Evolutionary conservation across 2,329 filamentous ascomycete genomes (phyloP), one percentile per base, ranked within the genome.

Genomic region (Botrytis cinerea): DNA sequence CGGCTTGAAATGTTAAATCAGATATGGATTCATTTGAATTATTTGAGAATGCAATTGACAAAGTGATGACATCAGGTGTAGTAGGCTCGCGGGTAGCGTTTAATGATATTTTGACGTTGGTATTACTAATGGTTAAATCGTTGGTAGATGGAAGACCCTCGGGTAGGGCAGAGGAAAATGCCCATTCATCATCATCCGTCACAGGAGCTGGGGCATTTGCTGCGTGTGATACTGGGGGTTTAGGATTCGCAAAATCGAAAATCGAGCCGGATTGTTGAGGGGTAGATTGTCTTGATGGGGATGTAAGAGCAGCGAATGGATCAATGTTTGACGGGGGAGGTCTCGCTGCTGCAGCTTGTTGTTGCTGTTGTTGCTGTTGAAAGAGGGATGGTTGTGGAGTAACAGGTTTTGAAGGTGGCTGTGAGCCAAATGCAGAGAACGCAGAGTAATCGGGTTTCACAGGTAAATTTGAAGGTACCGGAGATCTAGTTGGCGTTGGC

Each of bases 151-250:
- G 84, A 79, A 25, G 82, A 75, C 75, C 89, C 73, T 89, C 86
- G 4, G 95, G 95, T 22, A 98, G 86, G 0, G 95, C 91, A 0
- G 95, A 98, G 4, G 93, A 90, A 81, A 98, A 98, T 38, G 90
- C 92, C 95, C 95, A 98, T 80, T 98, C 95, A 76, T 98, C 95
- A 69, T 98, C 95, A 63, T 93, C 89, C 69, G 84, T 85, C 12
- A 84, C 79, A 63, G 79, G 88, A 68, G 84, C 85, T 12, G 84
- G 78, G 70, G 78, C 77, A 73, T 76, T 74, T 8, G 81, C 75
- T 60, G 80, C 73, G 32, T 78, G 64, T 51, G 83, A 78, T 62
- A 83, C 74, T 10, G 82, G 78, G 64, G 82, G 78, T 60, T 80
- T 80, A 70, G 81, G 82, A 35, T 77, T 81, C 75, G 80, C 81